Evolutionary conservation across 768 basidiomycete species (phyloP), one percentile per base, ranked within the genome.

Genomic region (Boletus huronensis): DNA sequence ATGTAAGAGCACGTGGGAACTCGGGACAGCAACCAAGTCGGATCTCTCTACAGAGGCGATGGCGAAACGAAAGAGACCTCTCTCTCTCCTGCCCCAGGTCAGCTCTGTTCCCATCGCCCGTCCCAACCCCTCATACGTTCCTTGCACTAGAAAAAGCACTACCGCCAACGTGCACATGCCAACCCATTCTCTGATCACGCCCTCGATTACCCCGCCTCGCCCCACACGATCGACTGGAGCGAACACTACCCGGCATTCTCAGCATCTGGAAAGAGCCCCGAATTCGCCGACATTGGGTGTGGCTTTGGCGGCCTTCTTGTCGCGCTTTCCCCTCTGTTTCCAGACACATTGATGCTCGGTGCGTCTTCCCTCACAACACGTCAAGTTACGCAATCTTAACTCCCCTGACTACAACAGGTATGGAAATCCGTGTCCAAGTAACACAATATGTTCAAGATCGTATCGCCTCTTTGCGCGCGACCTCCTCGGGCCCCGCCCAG

Each of bases 351-450:
- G 49, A 96, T 99, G 82, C 83, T 99, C 28, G 97, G 96, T 95
- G 67, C 69, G 79, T 75, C 38, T 47, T n/a, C 42, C 42, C 16
- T 41, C 34, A 35, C 52, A 28, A 19, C 11, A 32, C 48, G 23
- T 8, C 50, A 29, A 9, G 28, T 48, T 14, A 13, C 16, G 17
- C 34, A 3, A 41, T 26, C 48, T 53, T 48, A 45, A 50, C 32
- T 21, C 13, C 19, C 29, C 32, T 46, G 31, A 53, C 46, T 21
- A 28, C 28, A 42, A 31, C 57, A 98, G 95, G 96, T 25, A 85
- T 99, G 82, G 97, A 99, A 75, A 98, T 99, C 63, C 88, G 97
- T 50, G 87, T 92, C 5, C 90, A 96, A 64, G 97, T 99, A 52
- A 93, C 95, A 0, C 88, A 95, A 69, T 99, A 97, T 70, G 97